Percentiles rank a stretch among this genome's conserved stretches.
These are phyloP conservation scores for Suhomyces terraborum DNA, from an alignment of 1,139 yeast genomes.

Conservation along the genomic window DNA sequence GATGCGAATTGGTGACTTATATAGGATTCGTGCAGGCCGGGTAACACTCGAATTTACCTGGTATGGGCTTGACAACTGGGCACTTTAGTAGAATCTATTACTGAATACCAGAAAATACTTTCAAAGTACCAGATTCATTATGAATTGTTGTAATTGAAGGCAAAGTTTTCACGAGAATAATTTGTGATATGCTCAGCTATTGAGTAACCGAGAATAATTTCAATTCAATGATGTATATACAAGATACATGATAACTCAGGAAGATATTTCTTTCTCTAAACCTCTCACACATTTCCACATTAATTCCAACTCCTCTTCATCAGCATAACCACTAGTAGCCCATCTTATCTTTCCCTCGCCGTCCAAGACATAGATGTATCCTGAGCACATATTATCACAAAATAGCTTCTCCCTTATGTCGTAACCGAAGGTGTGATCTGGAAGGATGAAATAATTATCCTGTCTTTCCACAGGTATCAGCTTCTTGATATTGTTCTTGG, in stretches of 20 bases:
- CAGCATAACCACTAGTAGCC: constrained; percentile 87
- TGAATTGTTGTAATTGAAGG: too few relatives aligned
- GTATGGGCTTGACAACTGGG: too few relatives aligned
- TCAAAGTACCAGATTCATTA: too few relatives aligned
- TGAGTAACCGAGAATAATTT: too few relatives aligned
- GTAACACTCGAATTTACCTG: too few relatives aligned
- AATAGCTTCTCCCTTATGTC: constrained; percentile 60
- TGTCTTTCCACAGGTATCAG: constrained; percentile 54
- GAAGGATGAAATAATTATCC: constrained; percentile 61
- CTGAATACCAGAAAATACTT: too few relatives aligned
- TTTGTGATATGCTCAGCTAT: too few relatives aligned
- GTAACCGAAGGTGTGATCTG: constrained; percentile 60
- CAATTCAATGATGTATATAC: too few relatives aligned
- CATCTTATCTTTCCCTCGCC: constrained; percentile 75
- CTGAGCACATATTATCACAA: constrained; percentile 78
- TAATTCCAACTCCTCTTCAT: constrained; percentile 58
- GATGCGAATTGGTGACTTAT: not conserved
- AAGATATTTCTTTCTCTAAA: constrained; percentile 35
- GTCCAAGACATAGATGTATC: constrained; percentile 81
- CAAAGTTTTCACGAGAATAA: too few relatives aligned
- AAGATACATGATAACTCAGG: not conserved
- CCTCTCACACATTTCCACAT: constrained; percentile 70
- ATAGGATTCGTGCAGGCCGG: too few relatives aligned
- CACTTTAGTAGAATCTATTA: too few relatives aligned
- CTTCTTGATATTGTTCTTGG: constrained; percentile 47